Percentiles rank a stretch among this genome's conserved stretches.
Conservation (phyloP, 2,329 filamentous ascomycete genomes). For the Nemania sp. region DNA sequence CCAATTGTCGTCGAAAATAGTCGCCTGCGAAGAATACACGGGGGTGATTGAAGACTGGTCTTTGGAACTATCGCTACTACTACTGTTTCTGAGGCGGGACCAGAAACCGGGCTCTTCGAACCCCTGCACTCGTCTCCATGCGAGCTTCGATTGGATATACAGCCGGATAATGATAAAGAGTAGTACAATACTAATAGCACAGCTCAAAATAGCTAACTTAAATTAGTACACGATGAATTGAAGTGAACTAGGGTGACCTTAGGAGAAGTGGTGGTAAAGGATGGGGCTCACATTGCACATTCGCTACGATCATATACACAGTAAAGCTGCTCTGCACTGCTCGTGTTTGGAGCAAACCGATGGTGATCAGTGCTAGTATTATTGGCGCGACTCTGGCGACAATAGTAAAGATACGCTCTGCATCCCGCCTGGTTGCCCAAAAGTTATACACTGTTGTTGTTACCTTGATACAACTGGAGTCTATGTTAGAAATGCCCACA, state of each 20-base stretch:
- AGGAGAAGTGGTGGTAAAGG: not conserved
- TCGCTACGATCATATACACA: conserved; percentile 43
- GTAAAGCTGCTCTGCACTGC: conserved; percentile 42
- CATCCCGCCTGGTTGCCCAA: conserved; percentile 27
- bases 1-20: conserved; percentile 44
- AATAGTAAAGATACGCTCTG: conserved; percentile 29
- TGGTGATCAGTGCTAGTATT: conserved; percentile 37
- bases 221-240: conserved; percentile 16
- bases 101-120: conserved; percentile 25
- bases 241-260: not conserved
- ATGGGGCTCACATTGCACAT: conserved; percentile 37
- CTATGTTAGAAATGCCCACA: conserved; percentile 12
- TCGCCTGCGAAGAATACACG: conserved; percentile 23
- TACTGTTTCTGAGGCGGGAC: conserved; percentile 28
- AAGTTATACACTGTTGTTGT: conserved; percentile 37
- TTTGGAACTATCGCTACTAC: conserved; percentile 22
- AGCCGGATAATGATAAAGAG: conserved; percentile 37
- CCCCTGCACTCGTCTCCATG: conserved; percentile 32
- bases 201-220: conserved; percentile 36
- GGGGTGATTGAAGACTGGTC: conserved; percentile 23
- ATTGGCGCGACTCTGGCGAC: conserved; percentile 37
- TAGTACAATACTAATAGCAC: conserved; percentile 38
- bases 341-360: conserved; percentile 41
- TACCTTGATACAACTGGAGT: conserved; percentile 38
- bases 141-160: conserved; percentile 39